Evolutionary conservation across 495 filamentous ascomycete genomes (phyloP).

Genomic region (Clohesyomyces aquaticus): DNA sequence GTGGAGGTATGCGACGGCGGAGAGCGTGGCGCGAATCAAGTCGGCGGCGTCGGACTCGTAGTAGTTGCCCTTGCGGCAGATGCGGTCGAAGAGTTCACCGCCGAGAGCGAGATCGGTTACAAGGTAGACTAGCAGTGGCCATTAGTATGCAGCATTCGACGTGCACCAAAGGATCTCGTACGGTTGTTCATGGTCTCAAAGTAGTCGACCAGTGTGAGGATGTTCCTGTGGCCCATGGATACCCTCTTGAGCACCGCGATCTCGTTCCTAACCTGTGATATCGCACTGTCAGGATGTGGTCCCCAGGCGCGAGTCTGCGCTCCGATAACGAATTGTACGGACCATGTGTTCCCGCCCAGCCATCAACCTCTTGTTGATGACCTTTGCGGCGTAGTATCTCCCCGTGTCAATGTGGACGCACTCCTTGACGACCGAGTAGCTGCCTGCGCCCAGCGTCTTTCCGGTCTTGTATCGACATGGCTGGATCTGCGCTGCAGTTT

Average conservation of each 20-base stretch:
- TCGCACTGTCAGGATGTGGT: not conserved
- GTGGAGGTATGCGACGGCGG: conserved; percentile 96
- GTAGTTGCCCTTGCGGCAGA: conserved; percentile 97
- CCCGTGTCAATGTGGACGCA: conserved; percentile 99
- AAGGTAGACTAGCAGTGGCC: conserved; percentile 71
- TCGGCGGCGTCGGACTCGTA: conserved; percentile 97
- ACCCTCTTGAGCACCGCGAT: conserved; percentile 95
- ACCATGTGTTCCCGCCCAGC: conserved; percentile 98
- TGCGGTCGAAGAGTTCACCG: conserved; percentile 96
- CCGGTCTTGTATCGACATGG: conserved; percentile 96
- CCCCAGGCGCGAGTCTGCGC: not conserved
- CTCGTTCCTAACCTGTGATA: conserved; percentile 84
- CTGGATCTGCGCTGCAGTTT: conserved; percentile 64
- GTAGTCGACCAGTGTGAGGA: conserved; percentile 95
- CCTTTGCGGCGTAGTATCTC: conserved; percentile 97
- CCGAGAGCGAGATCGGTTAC: conserved; percentile 96
- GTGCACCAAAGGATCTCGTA: conserved; percentile 42
- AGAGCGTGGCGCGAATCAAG: conserved; percentile 90
- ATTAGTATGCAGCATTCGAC: conserved; percentile 1
- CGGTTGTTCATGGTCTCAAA: conserved; percentile 99
- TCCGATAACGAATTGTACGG: conserved; percentile 18
- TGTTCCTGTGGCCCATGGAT: conserved; percentile 98
- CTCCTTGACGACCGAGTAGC: conserved; percentile 99
- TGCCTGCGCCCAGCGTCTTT: conserved; percentile 93
- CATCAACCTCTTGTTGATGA: conserved; percentile 99